Percentiles rank a stretch among this genome's conserved stretches.
phyloP scores from a whole-genome alignment of 2,329 filamentous ascomycete species.

The Colletotrichum costaricense region DNA sequence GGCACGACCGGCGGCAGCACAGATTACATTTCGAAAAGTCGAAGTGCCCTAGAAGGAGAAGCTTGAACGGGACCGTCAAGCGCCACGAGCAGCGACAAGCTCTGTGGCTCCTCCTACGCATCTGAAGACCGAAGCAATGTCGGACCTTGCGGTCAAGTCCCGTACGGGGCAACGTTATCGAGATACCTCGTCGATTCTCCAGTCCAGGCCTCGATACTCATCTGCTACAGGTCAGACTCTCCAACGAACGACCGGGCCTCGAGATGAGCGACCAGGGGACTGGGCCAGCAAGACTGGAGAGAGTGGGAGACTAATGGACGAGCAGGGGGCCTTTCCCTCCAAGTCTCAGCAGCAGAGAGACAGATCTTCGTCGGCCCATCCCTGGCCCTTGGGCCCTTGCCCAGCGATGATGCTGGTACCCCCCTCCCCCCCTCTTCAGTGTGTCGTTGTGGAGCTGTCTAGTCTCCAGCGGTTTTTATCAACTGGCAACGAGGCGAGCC shows the following conservation, averaged over 20 bases:
- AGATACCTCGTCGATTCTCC: neutral
- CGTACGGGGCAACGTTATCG: neutral
- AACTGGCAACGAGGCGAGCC: conserved; percentile 89
- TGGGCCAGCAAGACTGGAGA: conserved; percentile 34
- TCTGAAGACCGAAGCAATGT: neutral
- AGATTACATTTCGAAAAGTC: neutral
- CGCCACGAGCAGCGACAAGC: neutral
- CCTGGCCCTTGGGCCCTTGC: conserved; percentile 17
- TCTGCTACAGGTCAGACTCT: neutral
- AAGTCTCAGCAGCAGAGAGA: conserved; percentile 39
- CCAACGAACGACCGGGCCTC: neutral
- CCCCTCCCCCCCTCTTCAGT: conserved; percentile 52
- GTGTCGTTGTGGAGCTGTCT: conserved; percentile 71
- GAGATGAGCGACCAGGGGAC: neutral
- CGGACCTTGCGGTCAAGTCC: neutral
- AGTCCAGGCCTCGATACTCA: neutral
- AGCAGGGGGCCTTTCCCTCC: conserved; percentile 50
- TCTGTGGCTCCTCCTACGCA: neutral
- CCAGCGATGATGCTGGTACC: conserved; percentile 49
- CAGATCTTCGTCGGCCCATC: conserved; percentile 57
- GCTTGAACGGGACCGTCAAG: neutral
- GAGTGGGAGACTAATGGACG: conserved; percentile 38
- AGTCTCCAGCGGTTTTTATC: conserved; percentile 72
- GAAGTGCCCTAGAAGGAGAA: neutral
- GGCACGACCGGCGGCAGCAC: conserved; percentile 26